Conservation (phyloP, 495 filamentous ascomycete genomes). For the Ramalina peruviana region DNA sequence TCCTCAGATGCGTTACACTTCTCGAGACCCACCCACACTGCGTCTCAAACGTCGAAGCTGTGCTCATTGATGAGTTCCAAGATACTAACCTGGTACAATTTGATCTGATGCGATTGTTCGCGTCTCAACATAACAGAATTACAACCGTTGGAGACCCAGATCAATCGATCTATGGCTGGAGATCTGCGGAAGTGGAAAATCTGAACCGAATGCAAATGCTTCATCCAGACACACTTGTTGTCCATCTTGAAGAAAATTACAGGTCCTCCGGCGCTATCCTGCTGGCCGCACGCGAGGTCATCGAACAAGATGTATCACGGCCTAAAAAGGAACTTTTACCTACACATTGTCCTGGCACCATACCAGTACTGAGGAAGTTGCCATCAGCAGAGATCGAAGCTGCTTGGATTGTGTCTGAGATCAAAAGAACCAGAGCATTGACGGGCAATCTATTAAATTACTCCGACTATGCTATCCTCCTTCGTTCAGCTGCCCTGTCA, state of each 20-base stretch:
- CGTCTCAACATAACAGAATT: conserved; percentile 53
- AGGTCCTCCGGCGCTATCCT: conserved; percentile 87
- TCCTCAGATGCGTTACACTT: conserved; percentile 72
- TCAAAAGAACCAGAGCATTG: conserved; percentile 54
- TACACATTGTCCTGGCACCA: conserved; percentile 66
- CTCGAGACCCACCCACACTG: conserved; percentile 66
- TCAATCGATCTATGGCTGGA: conserved; percentile 96
- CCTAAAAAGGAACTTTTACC: conserved; percentile 66
- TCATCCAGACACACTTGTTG: conserved; percentile 64
- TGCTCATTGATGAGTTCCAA: conserved; percentile 96
- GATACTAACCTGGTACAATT: conserved; percentile 95
- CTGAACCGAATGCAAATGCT: conserved; percentile 60
- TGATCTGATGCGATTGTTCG: conserved; percentile 84
- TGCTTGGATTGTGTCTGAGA: conserved; percentile 78
- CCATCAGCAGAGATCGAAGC: conserved; percentile 63
- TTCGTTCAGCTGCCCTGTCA: conserved; percentile 74
- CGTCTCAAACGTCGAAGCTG: conserved; percentile 78
- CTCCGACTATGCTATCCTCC: conserved; percentile 73
- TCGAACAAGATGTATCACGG: conserved; percentile 76
- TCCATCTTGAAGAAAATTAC: conserved; percentile 92
- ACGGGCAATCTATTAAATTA: conserved; percentile 58
- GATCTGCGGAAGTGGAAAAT: conserved; percentile 92
- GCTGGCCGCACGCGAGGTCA: conserved; percentile 65
- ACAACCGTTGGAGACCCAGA: conserved; percentile 97
- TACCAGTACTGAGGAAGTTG: conserved; percentile 72